Evolutionary conservation across 495 filamentous ascomycete species (phyloP).

Genomic region (Astrothelium subdiscretum): DNA sequence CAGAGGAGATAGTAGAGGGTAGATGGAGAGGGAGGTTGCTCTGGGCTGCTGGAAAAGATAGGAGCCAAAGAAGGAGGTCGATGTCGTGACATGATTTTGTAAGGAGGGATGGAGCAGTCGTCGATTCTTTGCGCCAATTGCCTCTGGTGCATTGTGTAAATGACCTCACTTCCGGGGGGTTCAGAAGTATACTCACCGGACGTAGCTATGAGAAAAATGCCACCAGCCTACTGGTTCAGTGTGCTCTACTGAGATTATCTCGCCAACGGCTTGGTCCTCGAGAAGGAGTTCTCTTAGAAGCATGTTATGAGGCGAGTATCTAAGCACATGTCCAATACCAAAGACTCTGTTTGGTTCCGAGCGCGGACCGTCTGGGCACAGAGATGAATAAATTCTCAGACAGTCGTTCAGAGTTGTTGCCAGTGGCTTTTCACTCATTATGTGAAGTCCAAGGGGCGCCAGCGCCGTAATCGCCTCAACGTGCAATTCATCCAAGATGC

Average conservation of each 20-base stretch:
- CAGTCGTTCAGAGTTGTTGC: constrained; percentile 68
- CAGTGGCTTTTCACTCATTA: constrained; percentile 93
- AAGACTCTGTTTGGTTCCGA: constrained; percentile 46
- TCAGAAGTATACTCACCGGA: constrained; percentile 39
- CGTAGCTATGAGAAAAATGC: constrained; percentile 92
- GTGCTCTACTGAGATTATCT: constrained; percentile 75
- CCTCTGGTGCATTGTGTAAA: constrained; percentile 36
- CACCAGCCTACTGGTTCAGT: constrained; percentile 92
- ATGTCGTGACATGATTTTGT: constrained; percentile 95
- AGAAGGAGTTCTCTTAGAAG: constrained; percentile 66
- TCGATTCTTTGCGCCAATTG: constrained; percentile 77
- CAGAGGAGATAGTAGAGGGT: constrained; percentile 59
- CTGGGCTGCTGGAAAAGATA: constrained; percentile 49
- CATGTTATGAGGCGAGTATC: constrained; percentile 84
- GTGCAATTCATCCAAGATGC: constrained; percentile 81
- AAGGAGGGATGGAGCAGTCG: constrained; percentile 63
- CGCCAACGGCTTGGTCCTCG: constrained; percentile 65
- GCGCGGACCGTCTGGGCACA: constrained; percentile 17
- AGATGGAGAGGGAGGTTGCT: constrained; percentile 47
- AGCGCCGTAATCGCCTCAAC: constrained; percentile 62
- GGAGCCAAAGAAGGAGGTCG: constrained; percentile 80
- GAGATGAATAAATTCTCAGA: constrained; percentile 39
- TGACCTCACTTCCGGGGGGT: neutral
- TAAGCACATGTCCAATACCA: constrained; percentile 52
- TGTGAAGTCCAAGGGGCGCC: constrained; percentile 57